Base-by-base conservation (phyloP, 2,329 filamentous ascomycete genomes). In the Hypoxylon sp. region DNA sequence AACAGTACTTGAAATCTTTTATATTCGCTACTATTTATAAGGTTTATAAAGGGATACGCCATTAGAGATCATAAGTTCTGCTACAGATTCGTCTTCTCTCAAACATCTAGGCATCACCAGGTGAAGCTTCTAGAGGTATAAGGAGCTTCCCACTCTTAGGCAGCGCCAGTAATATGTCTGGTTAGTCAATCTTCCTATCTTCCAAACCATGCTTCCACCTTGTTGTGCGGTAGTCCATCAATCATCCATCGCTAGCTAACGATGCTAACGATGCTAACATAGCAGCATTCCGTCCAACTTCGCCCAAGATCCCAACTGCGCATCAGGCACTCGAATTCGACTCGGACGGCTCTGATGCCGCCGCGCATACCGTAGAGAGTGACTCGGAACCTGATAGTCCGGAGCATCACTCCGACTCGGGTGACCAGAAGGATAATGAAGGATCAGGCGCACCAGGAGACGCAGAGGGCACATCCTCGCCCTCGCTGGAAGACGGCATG, bases 401-500 rank as follows among this genome's bases (percentile, higher is more conserved):
- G 27, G 63, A 70, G 21, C 57, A 68, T 9, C 46, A 50, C 37
- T 34, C 53, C 23, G 14, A 47, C 8, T 63, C 41, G 4, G 58
- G 48, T 23, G 32, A 43, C n/a, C 67, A 73, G 53, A 43, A 53
- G 29, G 37, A 59, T 5, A 61, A 55, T 39, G 45, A 25, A 37
- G 53, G 11, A n/a, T 12, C 14, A 54, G 56, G 25, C 14, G 32
- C 19, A 23, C 37, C 30, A 16, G 47, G 30, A 6, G 46, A 53
- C 19, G 34, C 30, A 54, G 62, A 47, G 23, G 57, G 62, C 16
- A 27, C 37, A 16, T 61, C 63, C 16, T 74, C 75, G 23, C 65
- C 63, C n/a, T 58, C 70, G 51, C 68, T 74, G 12, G 73, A 72
- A 46, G 84, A 87, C 29, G 87, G 87, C 58, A 87, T 90, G 83